These are phyloP conservation scores for Aquanectria penicillioides DNA, from an alignment of 2,329 filamentous ascomycete genomes.

Conservation along the genomic window DNA sequence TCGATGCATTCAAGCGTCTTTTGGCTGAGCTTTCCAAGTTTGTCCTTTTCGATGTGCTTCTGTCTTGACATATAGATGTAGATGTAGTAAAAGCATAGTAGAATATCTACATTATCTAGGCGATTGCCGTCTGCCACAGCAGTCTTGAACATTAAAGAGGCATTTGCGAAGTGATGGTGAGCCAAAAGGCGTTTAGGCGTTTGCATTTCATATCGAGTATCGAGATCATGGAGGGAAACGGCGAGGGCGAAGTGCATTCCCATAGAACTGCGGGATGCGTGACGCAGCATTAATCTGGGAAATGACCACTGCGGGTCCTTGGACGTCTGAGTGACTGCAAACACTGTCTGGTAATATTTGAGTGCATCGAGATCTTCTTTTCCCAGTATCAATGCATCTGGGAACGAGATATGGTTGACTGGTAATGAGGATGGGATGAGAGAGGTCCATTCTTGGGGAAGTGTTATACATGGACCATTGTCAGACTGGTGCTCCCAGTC, in stretches of 20 bases:
- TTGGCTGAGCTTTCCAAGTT: neutral
- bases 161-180: neutral
- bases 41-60: neutral
- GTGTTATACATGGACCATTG: neutral
- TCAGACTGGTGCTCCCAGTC: too few relatives aligned
- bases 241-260: conserved; percentile 6
- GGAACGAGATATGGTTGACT: neutral
- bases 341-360: neutral
- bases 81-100: conserved; percentile 3
- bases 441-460: neutral
- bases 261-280: neutral
- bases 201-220: neutral
- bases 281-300: neutral
- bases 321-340: neutral
- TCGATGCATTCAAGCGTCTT: neutral
- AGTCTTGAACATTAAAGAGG: neutral
- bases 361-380: neutral
- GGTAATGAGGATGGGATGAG: neutral
- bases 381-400: neutral
- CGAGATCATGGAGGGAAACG: neutral
- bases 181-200: neutral
- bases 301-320: conserved; percentile 9
- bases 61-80: neutral
- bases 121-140: neutral
- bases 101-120: neutral